phyloP scores from a whole-genome alignment of 768 basidiomycete species.

The Pleurotus tuoliensis region DNA sequence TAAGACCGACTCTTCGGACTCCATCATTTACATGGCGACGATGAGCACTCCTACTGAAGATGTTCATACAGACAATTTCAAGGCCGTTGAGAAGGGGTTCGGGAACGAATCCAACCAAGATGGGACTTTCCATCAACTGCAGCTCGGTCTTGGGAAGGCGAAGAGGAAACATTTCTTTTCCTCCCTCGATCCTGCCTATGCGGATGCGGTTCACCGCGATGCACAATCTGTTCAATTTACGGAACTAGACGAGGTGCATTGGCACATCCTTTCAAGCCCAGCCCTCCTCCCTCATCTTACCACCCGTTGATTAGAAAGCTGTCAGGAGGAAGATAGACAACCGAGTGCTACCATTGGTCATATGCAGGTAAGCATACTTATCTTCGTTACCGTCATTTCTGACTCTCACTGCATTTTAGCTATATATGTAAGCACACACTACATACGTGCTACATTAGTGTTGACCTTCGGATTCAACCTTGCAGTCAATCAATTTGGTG shows the following conservation, averaged over 20 bases:
- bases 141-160: conserved; percentile 32
- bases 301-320: conserved; percentile 23
- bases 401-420: conserved; percentile 19
- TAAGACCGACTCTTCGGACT: neutral
- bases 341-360: conserved; percentile 45
- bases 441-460: neutral
- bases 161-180: conserved; percentile 46
- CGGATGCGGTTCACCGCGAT: conserved; percentile 48
- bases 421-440: conserved; percentile 40
- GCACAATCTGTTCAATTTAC: neutral
- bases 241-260: conserved; percentile 8
- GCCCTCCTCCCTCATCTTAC: no score
- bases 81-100: neutral
- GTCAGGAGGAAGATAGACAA: conserved; percentile 50
- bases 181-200: conserved; percentile 38
- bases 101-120: conserved; percentile 11
- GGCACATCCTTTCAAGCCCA: no score
- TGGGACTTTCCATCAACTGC: conserved; percentile 40
- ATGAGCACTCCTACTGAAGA: neutral
- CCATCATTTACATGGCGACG: neutral
- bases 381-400: neutral
- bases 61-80: neutral
- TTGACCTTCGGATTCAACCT: conserved; percentile 10
- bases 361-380: conserved; percentile 36
- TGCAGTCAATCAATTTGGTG: conserved; percentile 46